These are phyloP conservation scores for Kluyveromyces siamensis DNA, from an alignment of 805 yeast species.

Conservation along the genomic window DNA sequence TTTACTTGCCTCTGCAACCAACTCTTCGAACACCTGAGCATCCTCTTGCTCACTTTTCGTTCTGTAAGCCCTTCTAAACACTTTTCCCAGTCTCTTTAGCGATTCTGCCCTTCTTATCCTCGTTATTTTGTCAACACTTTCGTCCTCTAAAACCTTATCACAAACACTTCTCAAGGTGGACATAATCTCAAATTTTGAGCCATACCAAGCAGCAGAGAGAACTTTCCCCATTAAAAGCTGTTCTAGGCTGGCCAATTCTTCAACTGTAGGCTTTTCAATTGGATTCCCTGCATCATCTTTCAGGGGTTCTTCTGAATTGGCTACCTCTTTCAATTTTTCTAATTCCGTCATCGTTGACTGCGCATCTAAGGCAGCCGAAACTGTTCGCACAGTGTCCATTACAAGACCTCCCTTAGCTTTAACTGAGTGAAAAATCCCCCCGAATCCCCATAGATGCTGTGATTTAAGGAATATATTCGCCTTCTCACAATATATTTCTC, in stretches of 20 bases:
- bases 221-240: constrained; percentile 71
- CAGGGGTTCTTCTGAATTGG: constrained; percentile 30
- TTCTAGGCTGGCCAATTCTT: constrained; percentile 62
- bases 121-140: constrained; percentile 36
- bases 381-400: constrained; percentile 61
- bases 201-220: constrained; percentile 78
- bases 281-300: constrained; percentile 43
- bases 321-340: constrained; percentile 53
- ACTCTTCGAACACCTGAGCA: constrained; percentile 67
- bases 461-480: constrained; percentile 57
- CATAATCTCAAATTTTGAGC: constrained; percentile 70
- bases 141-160: constrained; percentile 53
- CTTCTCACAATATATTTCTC: constrained; percentile 57
- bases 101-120: constrained; percentile 56
- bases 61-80: constrained; percentile 50
- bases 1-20: constrained; percentile 45
- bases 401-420: constrained; percentile 69
- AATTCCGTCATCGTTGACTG: constrained; percentile 69
- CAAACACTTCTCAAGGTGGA: constrained; percentile 65
- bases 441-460: constrained; percentile 53
- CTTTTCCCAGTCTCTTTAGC: constrained; percentile 50
- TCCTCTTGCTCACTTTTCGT: constrained; percentile 66
- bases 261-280: constrained; percentile 49
- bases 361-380: constrained; percentile 69
- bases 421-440: constrained; percentile 64